Conservation (phyloP, 2,329 filamentous ascomycete species). For the Anthostomella pinea region DNA sequence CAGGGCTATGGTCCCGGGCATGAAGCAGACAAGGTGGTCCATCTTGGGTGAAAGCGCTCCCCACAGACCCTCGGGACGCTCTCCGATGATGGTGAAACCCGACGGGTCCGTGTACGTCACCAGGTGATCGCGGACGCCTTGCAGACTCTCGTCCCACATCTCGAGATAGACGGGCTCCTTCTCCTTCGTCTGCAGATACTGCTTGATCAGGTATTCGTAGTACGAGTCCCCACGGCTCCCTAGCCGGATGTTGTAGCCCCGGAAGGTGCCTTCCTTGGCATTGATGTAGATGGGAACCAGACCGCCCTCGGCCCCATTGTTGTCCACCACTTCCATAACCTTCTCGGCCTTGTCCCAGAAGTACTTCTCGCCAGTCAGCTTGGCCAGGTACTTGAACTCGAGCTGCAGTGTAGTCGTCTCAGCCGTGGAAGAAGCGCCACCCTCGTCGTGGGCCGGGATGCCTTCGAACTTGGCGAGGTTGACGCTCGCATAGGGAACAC, state of each 20-base stretch:
- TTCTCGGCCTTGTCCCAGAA: conserved; percentile 93
- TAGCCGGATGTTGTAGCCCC: conserved; percentile 80
- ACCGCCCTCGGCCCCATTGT: conserved; percentile 74
- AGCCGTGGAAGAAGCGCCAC: conserved; percentile 87
- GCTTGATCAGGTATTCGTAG: conserved; percentile 98
- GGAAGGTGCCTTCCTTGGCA: conserved; percentile 74
- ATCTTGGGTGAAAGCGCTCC: conserved; percentile 77
- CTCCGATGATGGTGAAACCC: conserved; percentile 84
- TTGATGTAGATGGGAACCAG: conserved; percentile 91
- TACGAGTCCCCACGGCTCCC: conserved; percentile 96
- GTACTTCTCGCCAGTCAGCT: conserved; percentile 84
- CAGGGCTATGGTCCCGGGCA: conserved; percentile 92
- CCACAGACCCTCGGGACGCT: conserved; percentile 72
- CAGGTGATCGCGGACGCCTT: conserved; percentile 85
- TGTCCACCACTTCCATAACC: conserved; percentile 87
- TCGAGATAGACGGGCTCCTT: conserved; percentile 83
- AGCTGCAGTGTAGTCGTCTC: conserved; percentile 91
- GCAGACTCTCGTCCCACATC: conserved; percentile 87
- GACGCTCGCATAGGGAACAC: conserved; percentile 86
- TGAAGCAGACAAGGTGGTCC: conserved; percentile 97
- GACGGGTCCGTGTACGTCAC: conserved; percentile 81
- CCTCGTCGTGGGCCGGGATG: conserved; percentile 77
- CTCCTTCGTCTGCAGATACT: conserved; percentile 89
- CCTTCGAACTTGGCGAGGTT: conserved; percentile 77
- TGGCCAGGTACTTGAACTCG: conserved; percentile 95